Percentiles rank a stretch among this genome's conserved stretches.
Evolutionary conservation across 148 eudicot genomes (phyloP).

Genomic region (Salicornia ramosissima): DNA sequence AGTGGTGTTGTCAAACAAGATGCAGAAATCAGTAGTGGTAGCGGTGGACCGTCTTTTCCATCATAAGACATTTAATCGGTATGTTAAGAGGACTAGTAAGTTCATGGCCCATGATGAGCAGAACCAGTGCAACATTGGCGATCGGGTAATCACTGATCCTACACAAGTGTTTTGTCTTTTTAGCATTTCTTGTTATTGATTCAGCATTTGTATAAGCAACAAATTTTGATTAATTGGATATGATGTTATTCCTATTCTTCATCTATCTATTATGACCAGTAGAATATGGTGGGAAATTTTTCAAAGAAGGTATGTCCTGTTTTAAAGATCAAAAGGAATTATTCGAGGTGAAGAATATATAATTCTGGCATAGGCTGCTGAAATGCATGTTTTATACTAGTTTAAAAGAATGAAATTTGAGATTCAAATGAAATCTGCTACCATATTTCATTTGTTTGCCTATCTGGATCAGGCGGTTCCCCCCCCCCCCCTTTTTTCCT

Average conservation of each 20-base stretch:
- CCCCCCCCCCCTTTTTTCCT: too few species aligned
- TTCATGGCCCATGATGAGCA: conserved; percentile 56
- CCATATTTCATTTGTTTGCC: not conserved
- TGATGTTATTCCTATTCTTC: not conserved
- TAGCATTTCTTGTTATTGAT: not conserved
- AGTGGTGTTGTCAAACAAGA: conserved; percentile 50
- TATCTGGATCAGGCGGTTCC: not conserved
- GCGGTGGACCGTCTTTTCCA: conserved; percentile 48
- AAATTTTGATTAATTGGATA: too few species aligned
- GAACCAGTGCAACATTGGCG: conserved; percentile 45
- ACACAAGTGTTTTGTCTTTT: not conserved
- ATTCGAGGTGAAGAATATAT: too few species aligned
- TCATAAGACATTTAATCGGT: conserved; percentile 34
- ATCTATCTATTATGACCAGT: not conserved
- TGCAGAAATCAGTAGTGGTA: conserved; percentile 52
- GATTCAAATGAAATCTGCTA: not conserved
- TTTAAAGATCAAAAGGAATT: too few species aligned
- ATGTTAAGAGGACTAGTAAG: conserved; percentile 41
- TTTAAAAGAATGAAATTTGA: not conserved
- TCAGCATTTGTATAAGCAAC: too few species aligned
- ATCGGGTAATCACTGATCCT: conserved; percentile 31
- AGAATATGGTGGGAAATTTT: too few species aligned
- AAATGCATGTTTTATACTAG: not conserved
- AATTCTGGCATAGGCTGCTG: not conserved
- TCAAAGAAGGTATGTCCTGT: too few species aligned